Evolutionary conservation across 129 eudicot species (phyloP).

Genomic region (Saussurea involucrata): DNA sequence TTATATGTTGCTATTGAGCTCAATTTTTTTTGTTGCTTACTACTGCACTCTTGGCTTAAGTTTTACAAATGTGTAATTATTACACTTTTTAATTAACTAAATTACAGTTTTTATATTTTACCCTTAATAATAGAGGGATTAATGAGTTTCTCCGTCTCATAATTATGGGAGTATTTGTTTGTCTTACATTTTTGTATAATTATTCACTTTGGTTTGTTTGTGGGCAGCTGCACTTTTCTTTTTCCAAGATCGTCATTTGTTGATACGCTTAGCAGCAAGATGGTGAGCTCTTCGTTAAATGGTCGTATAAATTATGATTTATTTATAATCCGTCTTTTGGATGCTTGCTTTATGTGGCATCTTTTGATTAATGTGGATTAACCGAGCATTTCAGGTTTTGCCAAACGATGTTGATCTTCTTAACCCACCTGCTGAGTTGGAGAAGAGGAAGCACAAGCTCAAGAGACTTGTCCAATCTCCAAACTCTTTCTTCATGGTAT

Average conservation of each 20-base stretch:
- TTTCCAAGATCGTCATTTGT: background rate
- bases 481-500: slow-evolving; percentile 50
- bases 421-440: slow-evolving; percentile 41
- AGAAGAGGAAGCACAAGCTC: slow-evolving; percentile 51
- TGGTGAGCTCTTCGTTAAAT: background rate
- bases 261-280: background rate
- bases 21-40: background rate
- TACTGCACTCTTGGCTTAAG: too few relatives aligned
- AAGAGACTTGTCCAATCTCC: slow-evolving; percentile 45
- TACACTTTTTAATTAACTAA: background rate
- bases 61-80: background rate
- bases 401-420: slow-evolving; percentile 43
- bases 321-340: background rate
- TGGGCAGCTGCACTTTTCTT: background rate
- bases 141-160: too few relatives aligned
- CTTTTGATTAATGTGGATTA: background rate
- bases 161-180: background rate
- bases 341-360: background rate
- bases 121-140: background rate
- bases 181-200: background rate
- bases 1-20: background rate
- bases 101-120: background rate
- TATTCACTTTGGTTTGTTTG: background rate
- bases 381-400: slow-evolving; percentile 23
- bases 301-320: background rate